These are phyloP conservation scores for Bonia amplexicaulis DNA, from an alignment of 176 grass and related monocot genomes.

Conservation along the genomic window DNA sequence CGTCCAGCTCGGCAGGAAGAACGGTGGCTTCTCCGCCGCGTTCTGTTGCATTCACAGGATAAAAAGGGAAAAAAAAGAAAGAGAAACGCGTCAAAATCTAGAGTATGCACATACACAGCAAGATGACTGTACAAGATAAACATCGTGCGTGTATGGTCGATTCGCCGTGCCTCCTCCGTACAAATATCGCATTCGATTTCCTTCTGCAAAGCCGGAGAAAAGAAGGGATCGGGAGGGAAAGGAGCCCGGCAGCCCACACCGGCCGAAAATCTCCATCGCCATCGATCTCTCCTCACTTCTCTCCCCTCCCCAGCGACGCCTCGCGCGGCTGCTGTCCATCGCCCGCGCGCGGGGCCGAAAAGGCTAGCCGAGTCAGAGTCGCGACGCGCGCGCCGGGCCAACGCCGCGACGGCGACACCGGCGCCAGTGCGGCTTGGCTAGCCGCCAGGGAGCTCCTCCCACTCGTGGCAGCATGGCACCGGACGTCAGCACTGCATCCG, in stretches of 20 bases:
- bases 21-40: conserved; percentile 66
- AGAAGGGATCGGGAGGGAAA: conserved; percentile 10
- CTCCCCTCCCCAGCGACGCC: not conserved
- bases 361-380: not conserved
- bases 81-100: not conserved
- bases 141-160: not conserved
- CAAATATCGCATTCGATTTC: not conserved
- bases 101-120: not conserved
- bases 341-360: not conserved
- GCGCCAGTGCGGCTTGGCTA: not conserved
- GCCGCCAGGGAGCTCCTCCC: not conserved
- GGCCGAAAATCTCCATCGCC: not conserved
- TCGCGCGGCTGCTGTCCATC: not conserved
- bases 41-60: conserved; percentile 38
- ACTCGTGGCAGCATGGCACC: not conserved
- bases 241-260: conserved; percentile 15
- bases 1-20: conserved; percentile 79
- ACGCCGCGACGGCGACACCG: conserved; percentile 21
- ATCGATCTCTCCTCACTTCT: not conserved
- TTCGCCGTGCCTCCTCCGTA: not conserved
- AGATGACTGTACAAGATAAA: not conserved
- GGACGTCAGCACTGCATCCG: conserved; percentile 26
- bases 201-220: conserved; percentile 13
- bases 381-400: not conserved
- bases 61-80: not conserved